These are phyloP conservation scores for Lichtheimia corymbifera DNA, from an alignment of 371 early-diverging fungal species.

Conservation along the genomic window DNA sequence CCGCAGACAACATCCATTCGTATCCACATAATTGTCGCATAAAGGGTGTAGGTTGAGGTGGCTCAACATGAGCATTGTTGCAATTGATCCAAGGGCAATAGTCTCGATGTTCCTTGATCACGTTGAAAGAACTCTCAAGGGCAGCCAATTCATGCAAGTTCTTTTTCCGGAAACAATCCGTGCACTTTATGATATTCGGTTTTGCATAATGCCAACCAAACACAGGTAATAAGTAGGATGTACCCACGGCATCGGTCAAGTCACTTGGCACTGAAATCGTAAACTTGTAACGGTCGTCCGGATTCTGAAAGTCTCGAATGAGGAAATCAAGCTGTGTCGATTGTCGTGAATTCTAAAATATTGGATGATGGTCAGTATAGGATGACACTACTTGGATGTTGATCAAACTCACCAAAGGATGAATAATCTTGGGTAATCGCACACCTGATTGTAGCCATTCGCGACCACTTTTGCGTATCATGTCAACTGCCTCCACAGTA, in stretches of 20 bases:
- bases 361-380: neutral
- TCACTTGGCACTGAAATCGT: neutral
- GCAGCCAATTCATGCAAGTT: neutral
- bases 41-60: neutral
- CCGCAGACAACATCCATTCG: conserved; percentile 13
- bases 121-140: neutral
- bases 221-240: conserved; percentile 15
- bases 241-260: neutral
- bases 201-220: conserved; percentile 16
- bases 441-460: neutral
- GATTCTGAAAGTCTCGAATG: conserved; percentile 10
- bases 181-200: conserved; percentile 3
- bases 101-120: conserved; percentile 11
- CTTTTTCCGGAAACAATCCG: conserved; percentile 13
- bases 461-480: neutral
- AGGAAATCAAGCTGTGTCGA: conserved; percentile 7
- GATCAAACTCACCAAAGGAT: conserved; percentile 13
- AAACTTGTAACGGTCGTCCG: neutral
- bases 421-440: conserved; percentile 8
- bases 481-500: conserved; percentile 6
- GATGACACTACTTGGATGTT: neutral
- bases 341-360: conserved; percentile 5
- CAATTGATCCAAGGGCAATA: conserved; percentile 21
- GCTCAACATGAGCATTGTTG: conserved; percentile 3
- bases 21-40: conserved; percentile 7